These are phyloP conservation scores for Trametes hirsuta DNA, from an alignment of 1,284 basidiomycete species.

Conservation along the genomic window DNA sequence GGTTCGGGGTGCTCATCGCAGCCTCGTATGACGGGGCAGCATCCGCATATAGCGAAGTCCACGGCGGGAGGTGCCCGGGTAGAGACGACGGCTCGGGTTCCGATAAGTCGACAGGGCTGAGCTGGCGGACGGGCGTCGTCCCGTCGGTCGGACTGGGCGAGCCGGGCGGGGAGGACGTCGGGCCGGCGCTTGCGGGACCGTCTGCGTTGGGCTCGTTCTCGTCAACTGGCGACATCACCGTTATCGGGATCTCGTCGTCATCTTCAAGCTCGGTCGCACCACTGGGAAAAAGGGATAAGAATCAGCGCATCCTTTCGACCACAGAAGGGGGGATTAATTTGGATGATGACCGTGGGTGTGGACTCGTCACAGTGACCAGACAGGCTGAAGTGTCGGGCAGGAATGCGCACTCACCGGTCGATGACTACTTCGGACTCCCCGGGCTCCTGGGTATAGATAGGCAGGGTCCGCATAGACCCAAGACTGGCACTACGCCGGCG, in stretches of 20 bases:
- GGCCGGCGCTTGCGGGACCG: not conserved
- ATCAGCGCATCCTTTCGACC: not conserved
- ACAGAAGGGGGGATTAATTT: not conserved
- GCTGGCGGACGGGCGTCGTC: not conserved
- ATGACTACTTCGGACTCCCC: slow-evolving; percentile 76
- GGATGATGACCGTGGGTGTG: not conserved
- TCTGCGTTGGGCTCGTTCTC: slow-evolving; percentile 13
- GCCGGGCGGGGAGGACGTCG: slow-evolving; percentile 1
- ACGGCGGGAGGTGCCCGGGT: not conserved
- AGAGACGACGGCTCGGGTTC: slow-evolving; percentile 8
- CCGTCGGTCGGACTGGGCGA: not conserved
- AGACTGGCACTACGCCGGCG: slow-evolving; percentile 43
- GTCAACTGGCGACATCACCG: slow-evolving; percentile 22
- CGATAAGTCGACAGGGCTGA: slow-evolving; percentile 3
- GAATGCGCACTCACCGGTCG: slow-evolving; percentile 46
- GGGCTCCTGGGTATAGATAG: slow-evolving; percentile 74
- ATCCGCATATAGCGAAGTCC: slow-evolving; percentile 6
- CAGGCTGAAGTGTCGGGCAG: not conserved
- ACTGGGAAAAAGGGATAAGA: slow-evolving; percentile 4
- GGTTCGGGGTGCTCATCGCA: slow-evolving; percentile 20
- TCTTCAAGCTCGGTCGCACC: slow-evolving; percentile 23
- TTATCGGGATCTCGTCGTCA: slow-evolving; percentile 20
- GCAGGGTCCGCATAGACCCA: slow-evolving; percentile 69
- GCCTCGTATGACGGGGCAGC: slow-evolving; percentile 23
- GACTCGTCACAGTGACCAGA: not conserved